phyloP scores from a whole-genome alignment of 768 basidiomycete genomes.

The Stropharia rugosoannulata region DNA sequence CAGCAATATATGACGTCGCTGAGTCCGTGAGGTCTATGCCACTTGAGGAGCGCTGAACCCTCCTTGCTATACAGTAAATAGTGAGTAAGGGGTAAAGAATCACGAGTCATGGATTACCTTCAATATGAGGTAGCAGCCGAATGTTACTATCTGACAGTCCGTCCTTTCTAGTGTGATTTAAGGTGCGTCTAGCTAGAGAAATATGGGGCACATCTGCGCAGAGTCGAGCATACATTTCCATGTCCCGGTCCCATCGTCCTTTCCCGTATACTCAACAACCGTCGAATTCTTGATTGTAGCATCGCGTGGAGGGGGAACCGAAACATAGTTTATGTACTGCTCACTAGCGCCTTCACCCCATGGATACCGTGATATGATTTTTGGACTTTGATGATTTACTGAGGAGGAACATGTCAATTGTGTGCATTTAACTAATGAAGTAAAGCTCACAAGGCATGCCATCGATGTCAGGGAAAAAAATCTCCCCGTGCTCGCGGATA shows the following conservation, averaged over 20 bases:
- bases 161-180: slow-evolving; percentile 6
- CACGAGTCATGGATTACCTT: no score
- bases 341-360: neutral
- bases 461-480: no score
- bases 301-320: neutral
- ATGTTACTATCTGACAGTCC: no score
- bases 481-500: no score
- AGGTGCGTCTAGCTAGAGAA: slow-evolving; percentile 1
- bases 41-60: neutral
- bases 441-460: no score
- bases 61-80: neutral
- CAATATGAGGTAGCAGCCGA: no score
- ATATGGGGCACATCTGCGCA: slow-evolving; percentile 3
- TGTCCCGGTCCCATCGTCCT: slow-evolving; percentile 6
- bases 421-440: no score
- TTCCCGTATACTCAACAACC: slow-evolving; percentile 9
- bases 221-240: slow-evolving; percentile 12
- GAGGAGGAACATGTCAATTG: no score
- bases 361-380: neutral
- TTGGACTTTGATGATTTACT: neutral
- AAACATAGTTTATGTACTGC: slow-evolving; percentile 2
- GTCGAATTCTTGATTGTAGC: slow-evolving; percentile 8
- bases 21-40: neutral
- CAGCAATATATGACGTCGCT: slow-evolving; percentile 10
- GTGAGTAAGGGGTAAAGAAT: no score